phyloP scores from a whole-genome alignment of 108 stramenopile genomes.

The Skeletonema potamos region DNA sequence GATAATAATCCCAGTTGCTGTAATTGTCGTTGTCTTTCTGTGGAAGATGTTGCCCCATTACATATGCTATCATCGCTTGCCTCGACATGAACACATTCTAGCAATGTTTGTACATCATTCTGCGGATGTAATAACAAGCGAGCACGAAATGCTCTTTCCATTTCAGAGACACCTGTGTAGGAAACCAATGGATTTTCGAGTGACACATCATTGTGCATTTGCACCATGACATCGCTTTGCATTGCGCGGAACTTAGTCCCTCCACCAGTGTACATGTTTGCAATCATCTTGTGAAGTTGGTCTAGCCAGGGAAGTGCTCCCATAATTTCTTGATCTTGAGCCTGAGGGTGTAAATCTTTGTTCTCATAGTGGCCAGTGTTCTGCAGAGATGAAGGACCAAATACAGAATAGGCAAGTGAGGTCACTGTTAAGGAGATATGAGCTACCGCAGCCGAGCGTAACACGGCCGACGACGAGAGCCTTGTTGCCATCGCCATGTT shows the following conservation, averaged over 20 bases:
- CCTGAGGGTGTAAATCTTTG: neutral
- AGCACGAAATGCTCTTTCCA: slow-evolving; percentile 32
- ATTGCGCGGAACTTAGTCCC: neutral
- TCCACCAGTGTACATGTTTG: slow-evolving; percentile 24
- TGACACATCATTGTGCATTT: slow-evolving; percentile 18
- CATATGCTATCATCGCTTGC: slow-evolving; percentile 38
- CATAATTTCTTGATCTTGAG: neutral
- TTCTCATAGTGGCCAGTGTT: neutral
- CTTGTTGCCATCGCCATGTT: neutral
- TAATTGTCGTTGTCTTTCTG: neutral
- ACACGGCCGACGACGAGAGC: slow-evolving; percentile 8
- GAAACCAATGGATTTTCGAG: slow-evolving; percentile 33
- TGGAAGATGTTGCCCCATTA: neutral
- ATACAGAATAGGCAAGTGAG: slow-evolving; percentile 17
- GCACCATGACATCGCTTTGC: slow-evolving; percentile 8
- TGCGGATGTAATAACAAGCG: slow-evolving; percentile 7
- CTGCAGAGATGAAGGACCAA: slow-evolving; percentile 13
- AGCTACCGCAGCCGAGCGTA: slow-evolving; percentile 13
- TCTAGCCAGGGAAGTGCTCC: slow-evolving; percentile 40
- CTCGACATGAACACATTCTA: slow-evolving; percentile 38
- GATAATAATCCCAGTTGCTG: neutral
- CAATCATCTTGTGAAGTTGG: slow-evolving; percentile 26
- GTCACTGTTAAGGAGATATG: slow-evolving; percentile 20
- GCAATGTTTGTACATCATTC: slow-evolving; percentile 24
- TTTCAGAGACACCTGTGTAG: slow-evolving; percentile 15